These are phyloP conservation scores for Nidularia sp. DNA, from an alignment of 768 basidiomycete species.

Conservation along the genomic window DNA sequence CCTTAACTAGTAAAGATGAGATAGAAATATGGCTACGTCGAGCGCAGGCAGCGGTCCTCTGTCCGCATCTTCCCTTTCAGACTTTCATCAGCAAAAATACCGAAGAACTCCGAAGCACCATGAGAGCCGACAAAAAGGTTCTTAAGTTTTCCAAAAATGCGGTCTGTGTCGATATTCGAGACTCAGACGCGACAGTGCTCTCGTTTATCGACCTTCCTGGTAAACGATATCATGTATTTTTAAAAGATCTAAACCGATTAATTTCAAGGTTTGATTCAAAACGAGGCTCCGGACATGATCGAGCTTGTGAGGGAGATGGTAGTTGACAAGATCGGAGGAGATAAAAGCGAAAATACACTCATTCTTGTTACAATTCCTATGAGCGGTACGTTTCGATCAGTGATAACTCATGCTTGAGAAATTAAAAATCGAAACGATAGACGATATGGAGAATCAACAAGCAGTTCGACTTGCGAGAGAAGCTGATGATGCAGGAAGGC, in stretches of 20 bases:
- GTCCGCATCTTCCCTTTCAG: conserved; percentile 26
- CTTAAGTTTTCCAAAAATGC: conserved; percentile 46
- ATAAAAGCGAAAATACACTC: conserved; percentile 39
- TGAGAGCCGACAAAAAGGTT: neutral
- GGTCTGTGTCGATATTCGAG: conserved; percentile 40
- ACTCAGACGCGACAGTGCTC: conserved; percentile 42
- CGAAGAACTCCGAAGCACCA: conserved; percentile 5
- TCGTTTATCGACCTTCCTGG: conserved; percentile 56
- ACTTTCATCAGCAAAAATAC: conserved; percentile 7
- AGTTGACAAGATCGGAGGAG: conserved; percentile 32
- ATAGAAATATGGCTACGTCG: conserved; percentile 55
- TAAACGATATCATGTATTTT: conserved; percentile 14
- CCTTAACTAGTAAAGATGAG: conserved; percentile 29
- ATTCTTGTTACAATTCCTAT: conserved; percentile 67
- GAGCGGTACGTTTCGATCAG: conserved; percentile 38
- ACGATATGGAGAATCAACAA: conserved; percentile 64
- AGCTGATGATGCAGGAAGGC: conserved; percentile 47
- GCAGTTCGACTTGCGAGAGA: conserved; percentile 50
- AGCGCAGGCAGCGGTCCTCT: conserved; percentile 56
- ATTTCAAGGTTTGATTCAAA: conserved; percentile 53
- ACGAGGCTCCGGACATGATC: conserved; percentile 32
- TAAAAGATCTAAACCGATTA: conserved; percentile 10
- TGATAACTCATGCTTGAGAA: neutral
- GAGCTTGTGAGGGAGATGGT: conserved; percentile 46
- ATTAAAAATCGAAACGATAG: conserved; percentile 22